Percentiles rank a stretch among this genome's conserved stretches.
phyloP scores from a whole-genome alignment of 805 yeast genomes.

The Cyberlindnera mississippiensis region DNA sequence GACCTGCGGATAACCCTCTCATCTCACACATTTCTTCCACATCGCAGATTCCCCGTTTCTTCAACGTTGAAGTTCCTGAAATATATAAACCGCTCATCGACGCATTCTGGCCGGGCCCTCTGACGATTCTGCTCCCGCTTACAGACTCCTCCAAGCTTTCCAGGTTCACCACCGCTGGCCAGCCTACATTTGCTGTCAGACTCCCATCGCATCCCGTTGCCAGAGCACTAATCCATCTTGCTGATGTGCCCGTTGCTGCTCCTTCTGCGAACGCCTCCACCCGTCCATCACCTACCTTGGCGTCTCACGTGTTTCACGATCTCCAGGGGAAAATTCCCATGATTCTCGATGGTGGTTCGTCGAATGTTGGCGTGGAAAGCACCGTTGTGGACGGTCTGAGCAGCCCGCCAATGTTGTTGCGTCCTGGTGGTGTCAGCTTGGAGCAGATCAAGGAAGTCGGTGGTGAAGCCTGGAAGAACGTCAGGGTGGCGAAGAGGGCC shows the following conservation, averaged over 20 bases:
- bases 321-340: slow-evolving; percentile 74
- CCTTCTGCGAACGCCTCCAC: slow-evolving; percentile 98
- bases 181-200: slow-evolving; percentile 87
- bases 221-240: slow-evolving; percentile 77
- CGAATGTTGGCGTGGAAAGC: slow-evolving; percentile 87
- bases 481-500: slow-evolving; percentile 59
- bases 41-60: slow-evolving; percentile 60
- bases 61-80: slow-evolving; percentile 58
- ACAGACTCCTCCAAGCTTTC: slow-evolving; percentile 54
- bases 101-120: slow-evolving; percentile 94
- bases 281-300: slow-evolving; percentile 87
- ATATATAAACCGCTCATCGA: slow-evolving; percentile 61
- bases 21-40: slow-evolving; percentile 84
- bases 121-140: slow-evolving; percentile 75
- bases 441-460: slow-evolving; percentile 69
- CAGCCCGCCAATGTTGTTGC: slow-evolving; percentile 76
- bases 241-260: slow-evolving; percentile 92
- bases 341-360: slow-evolving; percentile 87
- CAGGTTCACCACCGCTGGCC: slow-evolving; percentile 75
- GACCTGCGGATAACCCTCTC: slow-evolving; percentile 94
- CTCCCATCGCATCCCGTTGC: slow-evolving; percentile 88
- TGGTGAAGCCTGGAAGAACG: slow-evolving; percentile 62
- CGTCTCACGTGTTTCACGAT: slow-evolving; percentile 81
- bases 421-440: slow-evolving; percentile 91
- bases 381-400: slow-evolving; percentile 91